Conservation (phyloP, 2,329 filamentous ascomycete species). For the Eutypa lata region DNA sequence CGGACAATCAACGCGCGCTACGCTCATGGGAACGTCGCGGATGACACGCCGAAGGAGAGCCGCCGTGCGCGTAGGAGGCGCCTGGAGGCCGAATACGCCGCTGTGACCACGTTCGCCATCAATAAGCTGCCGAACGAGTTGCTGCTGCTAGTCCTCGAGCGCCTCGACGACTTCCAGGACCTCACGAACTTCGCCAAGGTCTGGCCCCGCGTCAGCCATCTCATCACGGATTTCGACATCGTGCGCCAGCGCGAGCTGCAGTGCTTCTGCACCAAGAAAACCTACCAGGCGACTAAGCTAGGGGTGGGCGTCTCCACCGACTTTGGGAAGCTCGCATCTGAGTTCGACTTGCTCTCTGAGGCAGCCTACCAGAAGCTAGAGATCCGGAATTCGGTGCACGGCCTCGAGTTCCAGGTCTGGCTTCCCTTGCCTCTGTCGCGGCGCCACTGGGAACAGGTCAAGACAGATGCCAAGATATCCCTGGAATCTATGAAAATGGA, state of each 20-base stretch:
- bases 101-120: too few species aligned
- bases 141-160: conserved; percentile 31
- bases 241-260: conserved; percentile 42
- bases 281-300: conserved; percentile 34
- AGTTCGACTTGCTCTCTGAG: conserved; percentile 47
- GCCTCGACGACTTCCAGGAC: conserved; percentile 32
- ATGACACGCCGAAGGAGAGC: conserved; percentile 7
- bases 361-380: conserved; percentile 34
- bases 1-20: neutral
- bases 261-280: conserved; percentile 44
- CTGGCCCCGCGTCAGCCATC: conserved; percentile 30
- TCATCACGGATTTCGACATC: conserved; percentile 33
- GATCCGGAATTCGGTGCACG: conserved; percentile 40
- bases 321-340: conserved; percentile 35
- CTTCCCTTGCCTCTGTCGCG: conserved; percentile 44
- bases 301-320: conserved; percentile 38
- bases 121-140: conserved; percentile 38
- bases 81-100: neutral
- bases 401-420: conserved; percentile 39
- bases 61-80: neutral
- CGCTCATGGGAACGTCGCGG: neutral
- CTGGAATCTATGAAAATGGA: conserved; percentile 24
- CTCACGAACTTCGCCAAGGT: conserved; percentile 34
- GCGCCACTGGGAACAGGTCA: conserved; percentile 41
- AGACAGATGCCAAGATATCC: conserved; percentile 17